Evolutionary conservation across 176 grass and related monocot species (phyloP).

Genomic region (Hordeum marinum): DNA sequence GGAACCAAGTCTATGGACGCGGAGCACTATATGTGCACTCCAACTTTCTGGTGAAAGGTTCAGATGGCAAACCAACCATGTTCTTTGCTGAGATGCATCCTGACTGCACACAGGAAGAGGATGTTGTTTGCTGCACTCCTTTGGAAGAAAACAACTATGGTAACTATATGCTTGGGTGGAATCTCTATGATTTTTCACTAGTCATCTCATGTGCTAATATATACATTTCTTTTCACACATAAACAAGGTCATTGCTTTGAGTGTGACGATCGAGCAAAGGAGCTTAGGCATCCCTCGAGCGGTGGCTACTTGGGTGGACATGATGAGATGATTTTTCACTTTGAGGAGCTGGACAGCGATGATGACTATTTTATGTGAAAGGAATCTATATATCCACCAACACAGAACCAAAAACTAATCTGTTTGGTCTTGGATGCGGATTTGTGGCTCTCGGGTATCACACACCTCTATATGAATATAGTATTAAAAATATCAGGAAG

Average conservation of each 20-base stretch:
- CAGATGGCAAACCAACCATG: not conserved
- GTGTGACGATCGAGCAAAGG: not conserved
- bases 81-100: not conserved
- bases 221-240: not conserved
- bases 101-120: not conserved
- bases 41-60: slow-evolving; percentile 4
- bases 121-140: not conserved
- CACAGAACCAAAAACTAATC: not conserved
- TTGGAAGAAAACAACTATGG: not conserved
- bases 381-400: not conserved
- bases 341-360: not conserved
- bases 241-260: not conserved
- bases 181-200: not conserved
- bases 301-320: not conserved
- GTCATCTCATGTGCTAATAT: not conserved
- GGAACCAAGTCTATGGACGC: not conserved
- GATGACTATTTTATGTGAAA: not conserved
- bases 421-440: too few species aligned
- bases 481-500: too few species aligned
- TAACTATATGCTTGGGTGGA: not conserved
- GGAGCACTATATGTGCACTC: not conserved
- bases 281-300: not conserved
- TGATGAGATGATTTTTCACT: not conserved
- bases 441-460: too few species aligned
- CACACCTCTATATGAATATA: too few species aligned